phyloP scores from a whole-genome alignment of 2,329 filamentous ascomycete genomes.

The Penicillium vulpinum region DNA sequence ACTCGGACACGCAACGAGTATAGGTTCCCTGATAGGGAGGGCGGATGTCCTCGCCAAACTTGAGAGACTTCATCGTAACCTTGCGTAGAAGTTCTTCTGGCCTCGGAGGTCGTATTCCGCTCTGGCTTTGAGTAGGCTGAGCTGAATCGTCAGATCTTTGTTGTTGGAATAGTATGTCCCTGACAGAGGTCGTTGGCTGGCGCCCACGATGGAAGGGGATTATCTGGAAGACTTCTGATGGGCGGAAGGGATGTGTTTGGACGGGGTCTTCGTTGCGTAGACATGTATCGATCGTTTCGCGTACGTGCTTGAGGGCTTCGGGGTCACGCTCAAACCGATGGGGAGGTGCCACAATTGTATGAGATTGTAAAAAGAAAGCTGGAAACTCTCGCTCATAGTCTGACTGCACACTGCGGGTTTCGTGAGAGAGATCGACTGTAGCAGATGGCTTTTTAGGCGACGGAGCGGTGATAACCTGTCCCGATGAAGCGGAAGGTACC shows the following conservation, averaged over 20 bases:
- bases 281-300: conserved; percentile 50
- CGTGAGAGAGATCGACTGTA: conserved; percentile 10
- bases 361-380: conserved; percentile 74
- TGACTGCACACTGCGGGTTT: conserved; percentile 35
- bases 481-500: conserved; percentile 27
- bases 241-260: conserved; percentile 27
- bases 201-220: conserved; percentile 41
- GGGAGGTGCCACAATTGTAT: conserved; percentile 67
- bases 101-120: conserved; percentile 26
- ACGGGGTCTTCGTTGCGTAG: conserved; percentile 21
- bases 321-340: conserved; percentile 59
- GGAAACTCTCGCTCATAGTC: conserved; percentile 73
- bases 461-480: conserved; percentile 21
- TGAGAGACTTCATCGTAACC: conserved; percentile 59
- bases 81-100: conserved; percentile 46
- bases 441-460: conserved; percentile 29
- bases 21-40: conserved; percentile 65
- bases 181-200: conserved; percentile 49
- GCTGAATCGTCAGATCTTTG: conserved; percentile 36
- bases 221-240: conserved; percentile 39
- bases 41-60: conserved; percentile 63
- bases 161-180: conserved; percentile 60
- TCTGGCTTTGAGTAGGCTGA: conserved; percentile 37
- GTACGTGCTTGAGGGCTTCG: conserved; percentile 56
- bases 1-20: conserved; percentile 48